Percentiles rank a stretch among this genome's conserved stretches.
These are phyloP conservation scores for Gracilaria gracilis DNA, from an alignment of 23 red algal species.

Conservation along the genomic window DNA sequence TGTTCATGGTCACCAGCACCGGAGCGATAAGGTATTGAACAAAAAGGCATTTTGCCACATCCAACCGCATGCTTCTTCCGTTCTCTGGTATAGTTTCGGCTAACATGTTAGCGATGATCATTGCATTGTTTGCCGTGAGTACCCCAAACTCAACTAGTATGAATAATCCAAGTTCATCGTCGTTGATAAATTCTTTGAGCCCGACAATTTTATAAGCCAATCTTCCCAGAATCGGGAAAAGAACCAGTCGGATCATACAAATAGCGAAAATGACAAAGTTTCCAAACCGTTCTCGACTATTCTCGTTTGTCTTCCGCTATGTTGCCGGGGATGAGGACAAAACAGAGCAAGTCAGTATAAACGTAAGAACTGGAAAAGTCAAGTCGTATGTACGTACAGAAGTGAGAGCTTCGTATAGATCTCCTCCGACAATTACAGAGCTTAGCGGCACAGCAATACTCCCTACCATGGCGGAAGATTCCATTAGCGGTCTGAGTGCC, in stretches of 20 bases:
- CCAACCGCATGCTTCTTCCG: not conserved
- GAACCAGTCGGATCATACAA: slow-evolving; percentile 3
- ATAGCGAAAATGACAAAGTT: not conserved
- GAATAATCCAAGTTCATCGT: slow-evolving; percentile 2
- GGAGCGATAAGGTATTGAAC: slow-evolving; percentile 18
- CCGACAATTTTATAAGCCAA: not conserved
- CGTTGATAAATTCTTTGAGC: slow-evolving; percentile 13
- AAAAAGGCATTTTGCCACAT: slow-evolving; percentile 35
- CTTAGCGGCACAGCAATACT: slow-evolving; percentile 17
- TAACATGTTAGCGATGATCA: slow-evolving; percentile 20
- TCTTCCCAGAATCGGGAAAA: slow-evolving; percentile 14
- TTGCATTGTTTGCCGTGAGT: slow-evolving; percentile 20
- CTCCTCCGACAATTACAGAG: slow-evolving; percentile 35
- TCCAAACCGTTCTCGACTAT: slow-evolving; percentile 21
- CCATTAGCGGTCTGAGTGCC: not conserved
- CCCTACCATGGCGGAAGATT: slow-evolving; percentile 22
- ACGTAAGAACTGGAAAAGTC: not conserved
- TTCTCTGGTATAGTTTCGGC: not conserved
- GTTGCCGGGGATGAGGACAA: not conserved
- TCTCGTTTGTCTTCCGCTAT: not conserved
- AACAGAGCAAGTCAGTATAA: not conserved
- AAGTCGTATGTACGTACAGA: not conserved
- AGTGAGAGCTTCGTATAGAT: slow-evolving; percentile 31
- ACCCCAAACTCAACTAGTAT: slow-evolving; percentile 11
- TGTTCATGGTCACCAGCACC: slow-evolving; percentile 19